Evolutionary conservation across 345 rosid genomes (phyloP), one percentile per base, ranked within the genome.

Genomic region (Cardiospermum halicacabum): DNA sequence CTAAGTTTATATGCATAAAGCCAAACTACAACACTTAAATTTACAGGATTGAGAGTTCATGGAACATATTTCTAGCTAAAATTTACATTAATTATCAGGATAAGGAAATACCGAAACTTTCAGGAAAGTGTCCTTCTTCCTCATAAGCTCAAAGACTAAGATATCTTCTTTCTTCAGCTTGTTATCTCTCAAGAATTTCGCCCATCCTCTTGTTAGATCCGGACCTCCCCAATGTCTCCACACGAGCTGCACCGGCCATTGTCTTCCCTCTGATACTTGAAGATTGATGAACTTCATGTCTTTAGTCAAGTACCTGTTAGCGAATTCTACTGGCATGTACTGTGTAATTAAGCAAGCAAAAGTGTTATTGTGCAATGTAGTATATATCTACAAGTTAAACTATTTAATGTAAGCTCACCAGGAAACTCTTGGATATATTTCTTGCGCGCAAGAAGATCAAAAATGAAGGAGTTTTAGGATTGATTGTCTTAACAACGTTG

Each of bases 241-340:
- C 1, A 0, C n/a, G 19, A 62, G 19, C 9, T 13, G 11, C 25
- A 32, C 39, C 4, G 19, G 18, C n/a, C 79, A 69, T 31, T 61
- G 19, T 66, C 60, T 68, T 49, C 74, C 80, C 64, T 72, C 70
- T 3, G 72, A 31, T 58, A 66, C 59, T 65, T 72, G 51, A 39
- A 75, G 70, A 55, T 60, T 72, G 40, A 79, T 31, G 24, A n/a
- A 16, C 8, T 43, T 30, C 1, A 18, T 13, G 40, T 11, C 65
- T 43, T 53, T 28, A 28, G 3, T 34, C 49, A 75, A 22, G 63
- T 75, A 59, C 68, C 9, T 58, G 18, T 25, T 16, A 16, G 53
- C 37, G 24, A 78, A 78, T 47, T 40, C 34, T 16, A 2, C 0
- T 1, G 82, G 82, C 58, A 78, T 48, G 24, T 67, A 25, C 68